Base-by-base conservation (phyloP, 306 rosid species). In the Cicer yamashitae region DNA sequence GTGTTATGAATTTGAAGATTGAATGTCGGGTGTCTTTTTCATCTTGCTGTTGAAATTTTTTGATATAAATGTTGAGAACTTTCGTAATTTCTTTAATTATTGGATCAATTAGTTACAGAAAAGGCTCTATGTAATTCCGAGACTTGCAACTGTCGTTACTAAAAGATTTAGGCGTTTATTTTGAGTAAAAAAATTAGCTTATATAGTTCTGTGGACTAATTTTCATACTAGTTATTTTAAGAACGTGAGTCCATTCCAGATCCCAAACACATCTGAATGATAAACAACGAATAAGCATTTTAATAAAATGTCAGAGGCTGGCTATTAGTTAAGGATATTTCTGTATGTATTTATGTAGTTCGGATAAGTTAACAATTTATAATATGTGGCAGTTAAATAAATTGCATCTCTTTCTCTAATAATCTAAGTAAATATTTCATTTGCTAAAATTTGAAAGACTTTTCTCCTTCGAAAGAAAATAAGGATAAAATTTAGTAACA, bases 221-320 rank as follows among this genome's bases (percentile, higher is more conserved):
- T 76, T 64, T 51, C 11, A 30, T 66, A 13, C n/a, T 58, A 45
- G 50, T 67, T 40, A 17, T 47, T 56, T 58, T 34, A 14, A 77
- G 44, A 39, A 37, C 1, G n/a, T 77, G 77, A 75, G 18, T 45
- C 62, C 63, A 76, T 63, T 56, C 79, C 30, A 59, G 64, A 61
- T 14, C 46, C 56, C 11, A 18, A 40, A 77, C 9, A 44, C 14
- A 9, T 30, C 34, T 41, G 14, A 40, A 10, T 41, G 80, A 22
- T 44, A 30, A 30, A 73, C n/a, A 37, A 70, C 10, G 8, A 14
- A 17, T 20, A 40, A 53, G 20, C 54, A 12, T 40, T 47, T 43
- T 60, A 39, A 44, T n/a, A 10, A 18, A 41, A 25, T 48, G 50
- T 81, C 22, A 37, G 17, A 61, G 14, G 15, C 7, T 61, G 39